Conservation (phyloP, 495 filamentous ascomycete species). For the Podospora tetraspora region DNA sequence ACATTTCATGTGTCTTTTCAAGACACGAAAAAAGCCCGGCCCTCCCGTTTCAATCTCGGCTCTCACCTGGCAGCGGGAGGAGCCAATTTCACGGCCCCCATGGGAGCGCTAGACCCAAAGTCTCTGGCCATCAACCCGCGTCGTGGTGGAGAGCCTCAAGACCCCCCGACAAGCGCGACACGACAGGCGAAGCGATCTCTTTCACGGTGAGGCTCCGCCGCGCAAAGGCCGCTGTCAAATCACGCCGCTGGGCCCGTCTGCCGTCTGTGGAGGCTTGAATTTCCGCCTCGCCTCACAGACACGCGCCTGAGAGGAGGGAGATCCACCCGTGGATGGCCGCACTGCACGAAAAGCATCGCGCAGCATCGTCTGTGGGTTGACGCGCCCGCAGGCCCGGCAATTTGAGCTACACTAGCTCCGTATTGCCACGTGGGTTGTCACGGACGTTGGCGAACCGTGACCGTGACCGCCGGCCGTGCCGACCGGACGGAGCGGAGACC, state of each 20-base stretch:
- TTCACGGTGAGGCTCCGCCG: neutral
- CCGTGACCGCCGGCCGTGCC: constrained; percentile 3
- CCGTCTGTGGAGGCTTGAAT: neutral
- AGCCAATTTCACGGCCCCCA: neutral
- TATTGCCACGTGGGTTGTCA: neutral
- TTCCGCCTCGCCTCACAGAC: neutral
- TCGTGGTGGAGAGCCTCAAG: neutral
- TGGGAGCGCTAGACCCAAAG: neutral
- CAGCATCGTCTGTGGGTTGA: neutral
- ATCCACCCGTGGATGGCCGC: neutral
- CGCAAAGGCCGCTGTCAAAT: neutral
- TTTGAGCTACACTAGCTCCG: neutral
- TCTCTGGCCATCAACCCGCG: neutral
- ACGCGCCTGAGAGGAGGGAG: neutral
- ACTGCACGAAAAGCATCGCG: neutral
- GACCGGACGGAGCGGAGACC: too few species aligned
- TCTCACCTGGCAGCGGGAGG: neutral
- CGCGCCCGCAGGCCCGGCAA: neutral
- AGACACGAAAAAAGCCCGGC: neutral
- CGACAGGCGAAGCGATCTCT: neutral
- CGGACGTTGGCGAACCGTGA: neutral
- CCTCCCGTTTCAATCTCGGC: neutral
- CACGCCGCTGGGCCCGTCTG: neutral
- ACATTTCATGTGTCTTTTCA: neutral
- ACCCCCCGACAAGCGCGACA: neutral